Conservation (phyloP, 208 protist species). For the Acanthamoeba healyi region DNA sequence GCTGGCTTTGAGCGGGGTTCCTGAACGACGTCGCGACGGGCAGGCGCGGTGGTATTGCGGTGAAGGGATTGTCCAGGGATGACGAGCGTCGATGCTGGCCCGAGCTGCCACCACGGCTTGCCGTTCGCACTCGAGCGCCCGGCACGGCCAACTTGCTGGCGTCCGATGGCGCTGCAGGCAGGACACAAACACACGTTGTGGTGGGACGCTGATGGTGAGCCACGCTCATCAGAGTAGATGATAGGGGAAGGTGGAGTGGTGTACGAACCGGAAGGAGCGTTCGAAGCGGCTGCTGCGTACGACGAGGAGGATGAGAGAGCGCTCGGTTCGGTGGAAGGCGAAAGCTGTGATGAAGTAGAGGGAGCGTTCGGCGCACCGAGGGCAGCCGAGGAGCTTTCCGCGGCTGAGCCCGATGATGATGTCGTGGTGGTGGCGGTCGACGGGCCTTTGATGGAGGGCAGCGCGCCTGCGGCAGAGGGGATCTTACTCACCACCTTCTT, state of each 20-base stretch:
- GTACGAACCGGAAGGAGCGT: too few relatives aligned
- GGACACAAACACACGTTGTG: too few relatives aligned
- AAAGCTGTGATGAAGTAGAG: background rate
- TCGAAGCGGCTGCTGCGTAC: background rate
- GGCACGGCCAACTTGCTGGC: background rate
- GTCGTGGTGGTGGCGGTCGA: background rate
- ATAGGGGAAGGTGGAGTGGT: too few relatives aligned
- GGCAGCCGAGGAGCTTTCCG: background rate
- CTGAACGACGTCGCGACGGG: background rate
- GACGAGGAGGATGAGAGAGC: background rate
- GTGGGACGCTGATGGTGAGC: background rate
- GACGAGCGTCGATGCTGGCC: slow-evolving; percentile 44
- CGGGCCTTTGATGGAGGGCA: background rate
- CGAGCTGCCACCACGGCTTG: background rate
- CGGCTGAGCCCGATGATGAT: background rate
- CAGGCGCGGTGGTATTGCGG: background rate
- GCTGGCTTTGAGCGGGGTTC: background rate
- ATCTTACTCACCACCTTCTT: background rate
- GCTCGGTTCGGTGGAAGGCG: background rate
- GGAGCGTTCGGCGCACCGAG: too few relatives aligned
- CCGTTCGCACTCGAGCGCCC: background rate
- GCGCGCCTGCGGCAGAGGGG: background rate
- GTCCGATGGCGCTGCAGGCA: background rate
- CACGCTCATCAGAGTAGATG: too few relatives aligned
- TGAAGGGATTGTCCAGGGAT: slow-evolving; percentile 35